A percentile compares a stretch with the other conserved stretches of the same genome.
Evolutionary conservation across 2,329 filamentous ascomycete genomes (phyloP).

Genomic region (Escovopsis sp.): DNA sequence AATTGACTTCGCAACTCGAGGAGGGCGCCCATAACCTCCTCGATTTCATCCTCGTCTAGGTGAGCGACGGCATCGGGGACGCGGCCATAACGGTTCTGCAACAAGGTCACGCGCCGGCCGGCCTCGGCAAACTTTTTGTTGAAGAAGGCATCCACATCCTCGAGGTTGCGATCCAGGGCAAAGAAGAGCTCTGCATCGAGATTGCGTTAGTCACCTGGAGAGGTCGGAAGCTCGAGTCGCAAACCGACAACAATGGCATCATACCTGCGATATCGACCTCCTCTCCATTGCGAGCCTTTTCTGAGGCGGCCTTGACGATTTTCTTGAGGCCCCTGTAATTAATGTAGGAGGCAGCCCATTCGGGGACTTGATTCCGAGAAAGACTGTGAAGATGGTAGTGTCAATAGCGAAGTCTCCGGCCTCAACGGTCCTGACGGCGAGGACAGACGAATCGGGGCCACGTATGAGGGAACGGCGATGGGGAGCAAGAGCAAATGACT

Average conservation of each 20-base stretch:
- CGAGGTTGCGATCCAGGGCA: conserved; percentile 87
- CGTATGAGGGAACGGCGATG: not conserved
- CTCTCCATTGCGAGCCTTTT: conserved; percentile 50
- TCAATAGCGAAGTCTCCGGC: conserved; percentile 2
- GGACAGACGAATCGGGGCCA: too few relatives aligned
- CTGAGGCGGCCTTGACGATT: conserved; percentile 70
- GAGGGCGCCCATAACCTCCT: conserved; percentile 81
- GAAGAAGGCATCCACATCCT: conserved; percentile 93
- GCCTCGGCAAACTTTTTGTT: conserved; percentile 88
- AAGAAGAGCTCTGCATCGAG: conserved; percentile 75
- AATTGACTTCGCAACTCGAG: conserved; percentile 78
- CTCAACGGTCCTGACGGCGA: too few relatives aligned
- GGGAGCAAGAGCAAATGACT: conserved; percentile 12
- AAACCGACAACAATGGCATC: conserved; percentile 21
- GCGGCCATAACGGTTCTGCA: conserved; percentile 77
- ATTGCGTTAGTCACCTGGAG: conserved; percentile 10
- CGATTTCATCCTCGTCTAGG: conserved; percentile 75
- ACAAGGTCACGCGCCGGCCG: conserved; percentile 66
- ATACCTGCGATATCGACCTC: conserved; percentile 83
- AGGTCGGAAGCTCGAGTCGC: conserved; percentile 12
- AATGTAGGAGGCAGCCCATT: conserved; percentile 75
- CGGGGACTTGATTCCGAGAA: conserved; percentile 70
- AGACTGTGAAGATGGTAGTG: conserved; percentile 31
- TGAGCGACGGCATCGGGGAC: conserved; percentile 52
- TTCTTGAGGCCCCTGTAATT: conserved; percentile 91